Evolutionary conservation across 164 flowering plant genomes (phyloP), one percentile per base, ranked within the genome.

Genomic region (Aristolochia californica): DNA sequence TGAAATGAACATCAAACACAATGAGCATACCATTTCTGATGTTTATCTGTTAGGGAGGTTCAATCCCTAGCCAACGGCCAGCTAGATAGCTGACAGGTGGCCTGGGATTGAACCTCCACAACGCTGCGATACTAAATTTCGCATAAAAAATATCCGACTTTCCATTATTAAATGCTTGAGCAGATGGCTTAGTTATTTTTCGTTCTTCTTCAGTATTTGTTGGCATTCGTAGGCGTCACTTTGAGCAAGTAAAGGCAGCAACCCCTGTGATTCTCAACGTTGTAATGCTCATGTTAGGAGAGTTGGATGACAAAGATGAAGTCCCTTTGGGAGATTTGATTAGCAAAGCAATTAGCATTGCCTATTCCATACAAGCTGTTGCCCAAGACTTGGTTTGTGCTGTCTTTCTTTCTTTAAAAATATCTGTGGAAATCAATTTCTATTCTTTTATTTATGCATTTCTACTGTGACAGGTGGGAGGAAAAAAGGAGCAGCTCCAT

Each of bases 221-320:
- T 48, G 65, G 70, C 52, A 72, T 83, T 49, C 67, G 68, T 67
- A 87, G 96, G 71, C 85, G 84, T 34, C 94, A 78, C 53, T 85
- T 81, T 74, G 90, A 83, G 75, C 93, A 85, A 67, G 62, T 80
- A 48, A 79, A 77, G 71, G 71, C 25, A 50, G 77, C 77, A 34
- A 56, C 77, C 45, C 82, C 81, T 38, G 60, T 70, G 27, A 57
- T 82, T 43, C 73, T 79, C n/a, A 72, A 63, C 56, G 75, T 68
- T 58, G 38, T 73, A 61, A 58, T 64, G 51, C 47, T 55, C n/a
- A 53, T 58, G 12, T 44, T 73, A 44, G 65, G 60, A 12, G 80
- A 83, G 64, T 55, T 60, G 45, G 72, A 76, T 51, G 74, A 72
- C 55, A 76, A 61, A 62, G 73, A 66, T 54, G 15, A 61, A 52